Evolutionary conservation across 257 asterid species (phyloP).

Genomic region (Solanum dulcamara): DNA sequence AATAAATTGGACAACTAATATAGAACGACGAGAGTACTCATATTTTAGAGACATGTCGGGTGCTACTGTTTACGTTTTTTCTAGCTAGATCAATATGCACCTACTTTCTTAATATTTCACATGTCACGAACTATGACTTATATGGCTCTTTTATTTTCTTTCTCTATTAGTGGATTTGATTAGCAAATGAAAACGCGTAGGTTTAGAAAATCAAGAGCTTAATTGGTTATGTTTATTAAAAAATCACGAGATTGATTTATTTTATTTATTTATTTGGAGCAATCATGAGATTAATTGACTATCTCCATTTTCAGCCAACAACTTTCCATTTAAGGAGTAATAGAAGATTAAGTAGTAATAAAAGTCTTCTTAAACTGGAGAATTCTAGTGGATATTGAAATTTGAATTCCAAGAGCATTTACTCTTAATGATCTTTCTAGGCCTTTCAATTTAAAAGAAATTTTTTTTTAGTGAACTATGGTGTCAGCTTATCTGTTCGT

Average conservation of each 20-base stretch:
- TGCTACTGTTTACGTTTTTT: not conserved
- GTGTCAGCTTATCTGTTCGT: not conserved
- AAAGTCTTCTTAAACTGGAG: not conserved
- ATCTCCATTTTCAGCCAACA: not conserved
- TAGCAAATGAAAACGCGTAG: conserved; percentile 11
- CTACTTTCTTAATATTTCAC: not conserved
- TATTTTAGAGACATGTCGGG: not conserved
- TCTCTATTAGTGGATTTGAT: conserved; percentile 1
- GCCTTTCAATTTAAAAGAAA: not conserved
- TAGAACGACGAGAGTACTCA: not conserved
- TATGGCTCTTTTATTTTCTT: not conserved
- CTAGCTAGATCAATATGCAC: not conserved
- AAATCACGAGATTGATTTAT: conserved; percentile 5
- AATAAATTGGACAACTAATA: too few relatives aligned
- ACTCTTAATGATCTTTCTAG: not conserved
- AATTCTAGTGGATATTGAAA: not conserved
- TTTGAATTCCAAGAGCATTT: not conserved
- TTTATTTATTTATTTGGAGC: not conserved
- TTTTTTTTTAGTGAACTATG: not conserved
- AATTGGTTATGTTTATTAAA: conserved; percentile 4
- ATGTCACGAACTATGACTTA: not conserved
- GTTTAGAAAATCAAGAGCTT: not conserved
- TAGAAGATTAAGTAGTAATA: not conserved
- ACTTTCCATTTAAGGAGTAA: not conserved
- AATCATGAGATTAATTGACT: conserved; percentile 4